Evolutionary conservation across 208 protist genomes (phyloP).

Genomic region (Crithidia mellificae): DNA sequence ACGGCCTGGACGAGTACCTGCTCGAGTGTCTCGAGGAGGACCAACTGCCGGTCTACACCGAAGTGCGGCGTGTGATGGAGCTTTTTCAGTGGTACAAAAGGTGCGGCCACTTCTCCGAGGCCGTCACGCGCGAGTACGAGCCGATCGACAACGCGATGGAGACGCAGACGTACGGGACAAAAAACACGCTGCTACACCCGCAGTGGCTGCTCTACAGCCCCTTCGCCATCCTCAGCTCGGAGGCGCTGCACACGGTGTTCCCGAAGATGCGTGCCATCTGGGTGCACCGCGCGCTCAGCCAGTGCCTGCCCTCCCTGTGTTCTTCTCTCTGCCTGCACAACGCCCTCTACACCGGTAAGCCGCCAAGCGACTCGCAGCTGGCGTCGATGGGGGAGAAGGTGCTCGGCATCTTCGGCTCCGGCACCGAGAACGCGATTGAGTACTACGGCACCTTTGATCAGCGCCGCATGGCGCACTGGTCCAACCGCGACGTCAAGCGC

Average conservation of each 20-base stretch:
- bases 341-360: slow-evolving; percentile 85
- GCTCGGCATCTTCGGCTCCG: slow-evolving; percentile 87
- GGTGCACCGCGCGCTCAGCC: slow-evolving; percentile 85
- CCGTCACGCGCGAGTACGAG: slow-evolving; percentile 67
- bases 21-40: slow-evolving; percentile 87
- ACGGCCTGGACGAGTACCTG: slow-evolving; percentile 89
- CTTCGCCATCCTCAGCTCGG: slow-evolving; percentile 77
- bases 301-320: slow-evolving; percentile 87
- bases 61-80: slow-evolving; percentile 72
- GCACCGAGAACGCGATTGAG: slow-evolving; percentile 80
- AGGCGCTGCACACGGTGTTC: slow-evolving; percentile 68
- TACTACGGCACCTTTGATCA: slow-evolving; percentile 83
- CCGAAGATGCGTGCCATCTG: slow-evolving; percentile 80
- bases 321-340: slow-evolving; percentile 87
- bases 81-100: slow-evolving; percentile 89
- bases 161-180: slow-evolving; percentile 77
- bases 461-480: slow-evolving; percentile 87
- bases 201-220: slow-evolving; percentile 88
- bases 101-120: slow-evolving; percentile 80
- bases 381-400: slow-evolving; percentile 86
- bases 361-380: slow-evolving; percentile 83
- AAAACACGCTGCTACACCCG: slow-evolving; percentile 53
- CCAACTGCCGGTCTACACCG: slow-evolving; percentile 71
- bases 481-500: slow-evolving; percentile 87
- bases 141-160: slow-evolving; percentile 84